Percentiles rank a stretch among this genome's conserved stretches.
Conservation (phyloP, 371 early-diverging fungal genomes). For the Funneliformis caledonium region DNA sequence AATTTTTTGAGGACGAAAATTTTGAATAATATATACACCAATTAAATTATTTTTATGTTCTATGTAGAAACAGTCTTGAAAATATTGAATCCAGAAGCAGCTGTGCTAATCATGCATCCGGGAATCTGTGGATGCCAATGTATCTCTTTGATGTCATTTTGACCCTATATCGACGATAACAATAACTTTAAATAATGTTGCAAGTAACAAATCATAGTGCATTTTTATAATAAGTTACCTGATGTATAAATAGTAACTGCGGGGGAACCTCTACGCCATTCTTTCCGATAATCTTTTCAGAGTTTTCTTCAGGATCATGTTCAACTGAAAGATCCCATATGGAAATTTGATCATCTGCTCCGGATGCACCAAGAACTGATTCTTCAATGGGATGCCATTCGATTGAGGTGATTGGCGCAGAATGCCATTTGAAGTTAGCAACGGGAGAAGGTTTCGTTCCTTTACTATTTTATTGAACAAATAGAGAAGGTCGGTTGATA, state of each 20-base stretch:
- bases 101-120: constrained; percentile 88
- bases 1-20: neutral
- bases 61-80: constrained; percentile 93
- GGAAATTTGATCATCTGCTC: constrained; percentile 96
- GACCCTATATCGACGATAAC: constrained; percentile 64
- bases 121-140: constrained; percentile 96
- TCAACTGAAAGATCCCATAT: constrained; percentile 97
- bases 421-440: constrained; percentile 97
- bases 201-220: neutral
- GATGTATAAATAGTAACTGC: constrained; percentile 95
- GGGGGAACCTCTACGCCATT: constrained; percentile 76
- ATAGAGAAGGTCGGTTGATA: neutral
- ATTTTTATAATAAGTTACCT: constrained; percentile 42
- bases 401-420: constrained; percentile 89
- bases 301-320: constrained; percentile 84
- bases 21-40: neutral
- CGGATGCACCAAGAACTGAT: constrained; percentile 90
- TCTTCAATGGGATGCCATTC: constrained; percentile 97
- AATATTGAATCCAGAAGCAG: constrained; percentile 89
- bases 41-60: neutral
- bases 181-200: neutral
- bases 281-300: constrained; percentile 45
- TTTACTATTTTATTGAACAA: constrained; percentile 43
- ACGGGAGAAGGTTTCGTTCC: constrained; percentile 74
- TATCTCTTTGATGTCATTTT: constrained; percentile 91